Percentiles rank a stretch among this genome's conserved stretches.
Evolutionary conservation across 148 eudicot genomes (phyloP).

Genomic region (Euryodendron excelsum): DNA sequence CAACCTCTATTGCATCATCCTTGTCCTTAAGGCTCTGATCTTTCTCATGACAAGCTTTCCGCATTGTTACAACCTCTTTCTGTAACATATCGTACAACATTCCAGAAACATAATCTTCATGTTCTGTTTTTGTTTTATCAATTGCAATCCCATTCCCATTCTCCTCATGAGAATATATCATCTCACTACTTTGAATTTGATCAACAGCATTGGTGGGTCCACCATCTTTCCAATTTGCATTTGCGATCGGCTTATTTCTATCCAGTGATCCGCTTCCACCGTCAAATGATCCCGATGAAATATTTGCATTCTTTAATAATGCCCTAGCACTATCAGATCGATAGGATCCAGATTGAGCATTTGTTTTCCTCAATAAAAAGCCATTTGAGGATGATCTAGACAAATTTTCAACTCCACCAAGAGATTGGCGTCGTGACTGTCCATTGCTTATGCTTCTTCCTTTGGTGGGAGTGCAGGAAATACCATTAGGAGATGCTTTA

Average conservation of each 20-base stretch:
- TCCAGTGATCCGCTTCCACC: conserved; percentile 43
- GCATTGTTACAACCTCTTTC: conserved; percentile 68
- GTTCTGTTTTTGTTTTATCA: conserved; percentile 35
- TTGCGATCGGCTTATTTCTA: conserved; percentile 30
- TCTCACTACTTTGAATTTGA: conserved; percentile 23
- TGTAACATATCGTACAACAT: conserved; percentile 83
- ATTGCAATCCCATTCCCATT: conserved; percentile 32
- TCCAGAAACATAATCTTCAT: conserved; percentile 77
- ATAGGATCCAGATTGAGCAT: conserved; percentile 39
- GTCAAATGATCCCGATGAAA: conserved; percentile 53
- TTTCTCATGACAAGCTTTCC: conserved; percentile 84
- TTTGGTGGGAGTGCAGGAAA: conserved; percentile 42
- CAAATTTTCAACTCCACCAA: conserved; percentile 67
- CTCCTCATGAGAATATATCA: conserved; percentile 10
- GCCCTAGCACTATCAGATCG: conserved; percentile 35
- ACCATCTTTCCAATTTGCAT: conserved; percentile 18
- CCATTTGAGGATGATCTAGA: conserved; percentile 68
- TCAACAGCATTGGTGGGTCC: conserved; percentile 22
- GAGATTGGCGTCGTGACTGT: conserved; percentile 65
- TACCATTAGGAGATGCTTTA: no score
- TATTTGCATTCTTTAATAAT: conserved; percentile 44
- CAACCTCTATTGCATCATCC: conserved; percentile 89
- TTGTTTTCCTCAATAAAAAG: conserved; percentile 46
- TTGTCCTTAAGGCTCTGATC: conserved; percentile 80
- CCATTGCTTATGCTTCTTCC: conserved; percentile 61